Conservation (phyloP, 2,329 filamentous ascomycete genomes). For the Ilyonectria sp. region DNA sequence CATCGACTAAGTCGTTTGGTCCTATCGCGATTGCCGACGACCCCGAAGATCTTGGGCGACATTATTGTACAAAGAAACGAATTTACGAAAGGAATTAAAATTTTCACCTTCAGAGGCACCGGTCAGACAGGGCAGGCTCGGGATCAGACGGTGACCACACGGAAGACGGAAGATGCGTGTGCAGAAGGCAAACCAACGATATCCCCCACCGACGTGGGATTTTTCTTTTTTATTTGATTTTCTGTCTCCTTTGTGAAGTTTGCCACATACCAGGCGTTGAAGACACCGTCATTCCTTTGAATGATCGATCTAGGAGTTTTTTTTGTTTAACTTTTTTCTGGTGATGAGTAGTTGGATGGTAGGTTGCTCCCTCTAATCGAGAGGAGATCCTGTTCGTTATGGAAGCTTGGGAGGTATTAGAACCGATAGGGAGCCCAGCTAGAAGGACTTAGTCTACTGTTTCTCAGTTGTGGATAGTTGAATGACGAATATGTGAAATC, state of each 20-base stretch:
- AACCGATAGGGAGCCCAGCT: constrained; percentile 11
- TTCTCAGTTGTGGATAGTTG: constrained; percentile 23
- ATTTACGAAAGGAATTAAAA: constrained; percentile 52
- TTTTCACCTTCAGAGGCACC: constrained; percentile 44
- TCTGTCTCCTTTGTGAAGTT: constrained; percentile 34
- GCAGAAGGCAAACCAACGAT: constrained; percentile 49
- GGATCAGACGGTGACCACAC: constrained; percentile 44
- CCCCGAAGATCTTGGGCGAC: constrained; percentile 12
- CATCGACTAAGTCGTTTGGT: constrained; percentile 65
- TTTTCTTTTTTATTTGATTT: constrained; percentile 42
- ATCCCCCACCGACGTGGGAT: constrained; percentile 45
- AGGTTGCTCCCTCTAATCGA: not conserved
- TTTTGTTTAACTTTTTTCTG: constrained; percentile 31
- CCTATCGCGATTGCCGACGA: constrained; percentile 26
- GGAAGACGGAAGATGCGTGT: constrained; percentile 44
- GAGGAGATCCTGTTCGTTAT: not conserved
- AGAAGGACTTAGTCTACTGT: constrained; percentile 17
- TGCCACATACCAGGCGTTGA: constrained; percentile 46
- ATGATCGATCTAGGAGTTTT: constrained; percentile 43
- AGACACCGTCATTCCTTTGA: constrained; percentile 41
- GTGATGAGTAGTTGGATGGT: constrained; percentile 32
- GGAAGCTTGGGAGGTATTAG: constrained; percentile 15
- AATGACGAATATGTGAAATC: constrained; percentile 27
- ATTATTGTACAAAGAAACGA: constrained; percentile 55
- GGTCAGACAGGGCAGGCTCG: constrained; percentile 50